A percentile compares a stretch with the other conserved stretches of the same genome.
Conservation (phyloP, 345 rosid species). For the Arabidopsis arenosa region DNA sequence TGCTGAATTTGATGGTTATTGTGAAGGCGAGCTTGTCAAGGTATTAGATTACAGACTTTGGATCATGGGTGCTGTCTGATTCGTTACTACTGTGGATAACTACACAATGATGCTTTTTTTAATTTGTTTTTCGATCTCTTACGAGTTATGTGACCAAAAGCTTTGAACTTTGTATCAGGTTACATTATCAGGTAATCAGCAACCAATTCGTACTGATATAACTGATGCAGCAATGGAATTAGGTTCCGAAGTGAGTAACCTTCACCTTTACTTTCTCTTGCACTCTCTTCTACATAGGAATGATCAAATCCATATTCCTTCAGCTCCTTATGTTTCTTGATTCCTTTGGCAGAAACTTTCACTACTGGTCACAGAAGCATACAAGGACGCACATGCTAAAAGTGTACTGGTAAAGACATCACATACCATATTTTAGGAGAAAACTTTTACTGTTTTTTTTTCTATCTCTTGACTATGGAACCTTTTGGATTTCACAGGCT, state of each 20-base stretch:
- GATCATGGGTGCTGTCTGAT: neutral
- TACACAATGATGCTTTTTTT: conserved; percentile 19
- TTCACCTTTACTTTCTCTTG: neutral
- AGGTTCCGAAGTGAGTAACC: conserved; percentile 72
- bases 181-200: conserved; percentile 83
- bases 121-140: neutral
- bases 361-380: conserved; percentile 77
- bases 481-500: conserved; percentile 54
- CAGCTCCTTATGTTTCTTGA: neutral
- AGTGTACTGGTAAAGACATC: conserved; percentile 68
- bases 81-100: neutral
- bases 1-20: conserved; percentile 89
- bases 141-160: neutral
- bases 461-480: conserved; percentile 3
- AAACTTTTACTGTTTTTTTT: neutral
- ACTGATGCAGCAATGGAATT: conserved; percentile 93
- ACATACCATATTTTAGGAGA: neutral
- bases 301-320: conserved; percentile 3
- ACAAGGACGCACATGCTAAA: conserved; percentile 93
- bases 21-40: conserved; percentile 89
- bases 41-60: conserved; percentile 37
- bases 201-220: conserved; percentile 79
- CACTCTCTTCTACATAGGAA: conserved; percentile 1
- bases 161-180: conserved; percentile 49
- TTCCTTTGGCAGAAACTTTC: conserved; percentile 70